Conservation (phyloP, 768 basidiomycete species). For the Leccinellum rugosiceps region DNA sequence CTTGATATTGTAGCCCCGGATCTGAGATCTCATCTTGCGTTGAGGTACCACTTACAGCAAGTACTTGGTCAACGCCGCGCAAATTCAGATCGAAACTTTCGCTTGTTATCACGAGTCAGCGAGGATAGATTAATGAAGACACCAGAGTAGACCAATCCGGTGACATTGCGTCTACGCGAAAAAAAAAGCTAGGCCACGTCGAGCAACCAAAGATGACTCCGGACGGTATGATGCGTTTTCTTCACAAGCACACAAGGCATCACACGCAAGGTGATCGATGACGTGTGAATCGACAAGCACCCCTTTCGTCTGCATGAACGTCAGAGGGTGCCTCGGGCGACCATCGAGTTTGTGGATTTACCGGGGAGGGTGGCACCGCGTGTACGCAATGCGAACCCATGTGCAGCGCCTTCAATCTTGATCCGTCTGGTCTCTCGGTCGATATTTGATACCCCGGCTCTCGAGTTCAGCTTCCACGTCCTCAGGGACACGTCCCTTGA, state of each 20-base stretch:
- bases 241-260: constrained; percentile 1
- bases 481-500: constrained; percentile 80
- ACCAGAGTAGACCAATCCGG: constrained; percentile 2
- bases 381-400: constrained; percentile 1
- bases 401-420: constrained; percentile 46
- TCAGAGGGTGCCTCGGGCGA: background rate
- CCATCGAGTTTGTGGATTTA: background rate
- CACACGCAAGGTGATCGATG: constrained; percentile 6
- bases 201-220: background rate
- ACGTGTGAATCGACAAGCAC: constrained; percentile 12
- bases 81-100: background rate
- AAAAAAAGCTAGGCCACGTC: constrained; percentile 1
- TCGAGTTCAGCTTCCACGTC: constrained; percentile 82
- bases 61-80: background rate
- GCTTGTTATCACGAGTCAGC: background rate
- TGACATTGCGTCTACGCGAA: constrained; percentile 7
- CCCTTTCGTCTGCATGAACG: background rate
- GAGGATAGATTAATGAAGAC: background rate
- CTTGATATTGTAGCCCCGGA: background rate
- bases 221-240: constrained; percentile 1
- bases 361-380: background rate
- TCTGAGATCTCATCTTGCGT: background rate
- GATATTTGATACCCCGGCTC: constrained; percentile 73
- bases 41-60: background rate
- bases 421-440: constrained; percentile 80